Percentiles rank a stretch among this genome's conserved stretches.
Conservation (phyloP, 2,329 filamentous ascomycete species). For the Epichloe bromicola region DNA sequence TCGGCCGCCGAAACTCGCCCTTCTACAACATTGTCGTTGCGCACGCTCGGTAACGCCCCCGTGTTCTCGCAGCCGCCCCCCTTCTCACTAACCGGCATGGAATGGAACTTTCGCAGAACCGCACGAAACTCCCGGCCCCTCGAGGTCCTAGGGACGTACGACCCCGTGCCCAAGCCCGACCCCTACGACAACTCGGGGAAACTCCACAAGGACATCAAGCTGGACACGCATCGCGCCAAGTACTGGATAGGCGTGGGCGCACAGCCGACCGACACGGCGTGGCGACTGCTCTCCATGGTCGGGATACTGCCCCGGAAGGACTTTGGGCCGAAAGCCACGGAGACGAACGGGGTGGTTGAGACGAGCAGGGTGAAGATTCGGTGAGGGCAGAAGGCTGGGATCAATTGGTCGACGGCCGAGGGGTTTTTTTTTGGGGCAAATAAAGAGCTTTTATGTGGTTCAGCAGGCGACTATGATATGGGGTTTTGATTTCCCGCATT, state of each 20-base stretch:
- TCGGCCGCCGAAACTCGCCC: constrained; percentile 75
- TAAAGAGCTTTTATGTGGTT: not conserved
- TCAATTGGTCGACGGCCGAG: not conserved
- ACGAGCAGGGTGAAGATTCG: constrained; percentile 17
- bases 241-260: constrained; percentile 98
- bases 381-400: constrained; percentile 1
- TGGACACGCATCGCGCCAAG: constrained; percentile 67
- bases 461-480: not conserved
- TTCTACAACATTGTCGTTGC: constrained; percentile 97
- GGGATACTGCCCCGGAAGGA: constrained; percentile 26
- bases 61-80: too few relatives aligned
- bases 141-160: constrained; percentile 79
- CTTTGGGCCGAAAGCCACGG: constrained; percentile 19
- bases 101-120: constrained; percentile 38
- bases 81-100: too few relatives aligned
- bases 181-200: constrained; percentile 49
- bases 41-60: constrained; percentile 59
- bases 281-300: constrained; percentile 76
- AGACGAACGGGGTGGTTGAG: constrained; percentile 14
- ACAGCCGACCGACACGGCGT: constrained; percentile 81
- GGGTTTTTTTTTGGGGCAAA: not conserved
- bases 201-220: constrained; percentile 80
- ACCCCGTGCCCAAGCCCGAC: constrained; percentile 51
- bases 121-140: constrained; percentile 79
- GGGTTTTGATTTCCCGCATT: not conserved